These are phyloP conservation scores for Backusella sp. DNA, from an alignment of 192 early-diverging fungal genomes.

Conservation along the genomic window DNA sequence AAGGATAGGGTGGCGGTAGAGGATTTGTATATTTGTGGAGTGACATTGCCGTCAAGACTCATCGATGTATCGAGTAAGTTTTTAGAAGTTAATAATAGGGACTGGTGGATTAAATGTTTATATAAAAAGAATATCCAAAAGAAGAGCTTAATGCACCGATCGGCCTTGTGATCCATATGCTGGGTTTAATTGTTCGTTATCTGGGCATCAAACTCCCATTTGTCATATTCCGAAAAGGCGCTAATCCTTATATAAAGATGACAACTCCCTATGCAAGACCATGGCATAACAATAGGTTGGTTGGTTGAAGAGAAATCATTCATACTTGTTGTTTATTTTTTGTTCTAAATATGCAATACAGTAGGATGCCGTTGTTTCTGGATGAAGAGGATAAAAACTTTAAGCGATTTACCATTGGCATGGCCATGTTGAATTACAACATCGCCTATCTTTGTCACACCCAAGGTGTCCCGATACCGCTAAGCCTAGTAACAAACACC, in stretches of 20 bases:
- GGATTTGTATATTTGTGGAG: slow-evolving; percentile 24
- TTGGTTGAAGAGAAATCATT: too few relatives aligned
- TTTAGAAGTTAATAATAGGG: not conserved
- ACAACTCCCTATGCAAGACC: not conserved
- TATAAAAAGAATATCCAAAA: slow-evolving; percentile 27
- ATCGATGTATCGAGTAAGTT: slow-evolving; percentile 33
- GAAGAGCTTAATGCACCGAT: slow-evolving; percentile 58
- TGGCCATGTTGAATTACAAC: slow-evolving; percentile 57
- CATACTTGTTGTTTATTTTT: too few relatives aligned
- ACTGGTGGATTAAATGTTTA: not conserved
- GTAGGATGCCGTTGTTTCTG: slow-evolving; percentile 48
- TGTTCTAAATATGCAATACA: not conserved
- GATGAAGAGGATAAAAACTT: slow-evolving; percentile 39
- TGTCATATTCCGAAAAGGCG: slow-evolving; percentile 24
- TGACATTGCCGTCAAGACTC: slow-evolving; percentile 20
- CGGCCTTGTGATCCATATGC: slow-evolving; percentile 52
- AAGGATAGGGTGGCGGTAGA: not conserved
- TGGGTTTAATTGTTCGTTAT: slow-evolving; percentile 49
- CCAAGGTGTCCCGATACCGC: slow-evolving; percentile 50
- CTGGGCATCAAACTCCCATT: slow-evolving; percentile 57
- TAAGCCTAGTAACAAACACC: slow-evolving; percentile 45
- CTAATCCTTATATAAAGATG: slow-evolving; percentile 1
- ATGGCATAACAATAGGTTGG: slow-evolving; percentile 1
- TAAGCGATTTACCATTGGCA: slow-evolving; percentile 40
- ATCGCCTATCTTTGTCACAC: slow-evolving; percentile 58